Evolutionary conservation across 345 rosid species (phyloP), one percentile per base, ranked within the genome.

Genomic region (Punica granatum): DNA sequence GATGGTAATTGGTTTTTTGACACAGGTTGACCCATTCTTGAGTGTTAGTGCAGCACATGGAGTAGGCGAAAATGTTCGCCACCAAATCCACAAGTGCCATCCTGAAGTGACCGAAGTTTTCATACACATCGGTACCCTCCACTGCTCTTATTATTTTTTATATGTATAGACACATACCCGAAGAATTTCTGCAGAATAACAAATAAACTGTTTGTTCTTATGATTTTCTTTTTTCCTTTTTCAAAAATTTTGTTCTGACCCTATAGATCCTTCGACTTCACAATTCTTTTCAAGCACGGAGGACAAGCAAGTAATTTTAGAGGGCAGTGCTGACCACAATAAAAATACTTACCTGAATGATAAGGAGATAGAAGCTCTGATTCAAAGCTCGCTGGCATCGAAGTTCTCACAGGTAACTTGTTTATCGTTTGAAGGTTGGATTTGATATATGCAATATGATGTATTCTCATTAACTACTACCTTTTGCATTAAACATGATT

Each of bases 11-110:
- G 67, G 56, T 63, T 4, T 63, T 70, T 44, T 37, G 43, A 69
- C 74, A 56, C 78, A 92, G 97, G 98, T 92, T 69, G 89, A 90
- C 75, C 98, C 97, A 4, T 88, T 90, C 79, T 79, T 81, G 51
- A 92, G 90, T 72, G 92, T 92, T 60, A 92, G 96, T 80, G 90
- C 89, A 75, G 96, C 96, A 26, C 98, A 92, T 78, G 88, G 80
- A 67, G 70, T 92, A 32, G 97, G 98, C 63, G 98, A 93, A 80
- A 81, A 70, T 63, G 96, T 93, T 68, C 89, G 96, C 30, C 78
- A 67, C 70, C 83, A 82, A 67, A 84, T 90, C 78, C 89, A 84
- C 73, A 70, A 70, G 60, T 82, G 77, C 62, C 90, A 89, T 76
- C 89, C 88, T 36, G 83, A 79, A 81, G 92, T 89, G 60, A 78